Percentiles rank a stretch among this genome's conserved stretches.
Evolutionary conservation across 805 yeast species (phyloP).

Genomic region (Cephaloascus albidus): DNA sequence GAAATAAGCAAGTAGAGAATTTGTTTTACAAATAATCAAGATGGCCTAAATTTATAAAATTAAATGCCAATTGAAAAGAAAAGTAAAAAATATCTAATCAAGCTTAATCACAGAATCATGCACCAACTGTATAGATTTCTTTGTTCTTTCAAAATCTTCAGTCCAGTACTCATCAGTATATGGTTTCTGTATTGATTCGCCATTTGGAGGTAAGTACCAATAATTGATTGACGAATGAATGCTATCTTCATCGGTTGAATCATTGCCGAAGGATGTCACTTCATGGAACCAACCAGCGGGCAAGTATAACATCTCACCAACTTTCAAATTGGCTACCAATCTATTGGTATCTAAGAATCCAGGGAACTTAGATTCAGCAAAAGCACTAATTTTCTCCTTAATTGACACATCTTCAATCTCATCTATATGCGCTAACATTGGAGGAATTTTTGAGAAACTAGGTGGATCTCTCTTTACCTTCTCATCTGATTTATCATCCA

Average conservation of each 20-base stretch:
- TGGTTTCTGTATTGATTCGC: slow-evolving; percentile 15
- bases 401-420: slow-evolving; percentile 27
- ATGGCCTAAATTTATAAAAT: neutral
- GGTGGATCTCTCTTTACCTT: slow-evolving; percentile 45
- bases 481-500: slow-evolving; percentile 5
- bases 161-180: slow-evolving; percentile 47
- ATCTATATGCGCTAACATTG: slow-evolving; percentile 50
- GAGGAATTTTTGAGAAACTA: slow-evolving; percentile 58
- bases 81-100: neutral
- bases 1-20: no score
- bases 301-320: slow-evolving; percentile 60
- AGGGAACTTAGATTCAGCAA: slow-evolving; percentile 38
- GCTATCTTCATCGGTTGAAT: slow-evolving; percentile 8
- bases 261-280: slow-evolving; percentile 52
- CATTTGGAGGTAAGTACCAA: slow-evolving; percentile 66
- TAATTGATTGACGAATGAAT: slow-evolving; percentile 62
- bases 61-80: neutral
- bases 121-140: slow-evolving; percentile 9
- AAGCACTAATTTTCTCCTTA: slow-evolving; percentile 16
- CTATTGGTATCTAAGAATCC: slow-evolving; percentile 30
- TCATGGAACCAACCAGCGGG: slow-evolving; percentile 85
- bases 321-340: slow-evolving; percentile 37
- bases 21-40: neutral
- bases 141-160: slow-evolving; percentile 38
- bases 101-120: neutral